Percentiles rank a stretch among this genome's conserved stretches.
Evolutionary conservation across 2,329 filamentous ascomycete genomes (phyloP).

Genomic region (Cytospora mali): DNA sequence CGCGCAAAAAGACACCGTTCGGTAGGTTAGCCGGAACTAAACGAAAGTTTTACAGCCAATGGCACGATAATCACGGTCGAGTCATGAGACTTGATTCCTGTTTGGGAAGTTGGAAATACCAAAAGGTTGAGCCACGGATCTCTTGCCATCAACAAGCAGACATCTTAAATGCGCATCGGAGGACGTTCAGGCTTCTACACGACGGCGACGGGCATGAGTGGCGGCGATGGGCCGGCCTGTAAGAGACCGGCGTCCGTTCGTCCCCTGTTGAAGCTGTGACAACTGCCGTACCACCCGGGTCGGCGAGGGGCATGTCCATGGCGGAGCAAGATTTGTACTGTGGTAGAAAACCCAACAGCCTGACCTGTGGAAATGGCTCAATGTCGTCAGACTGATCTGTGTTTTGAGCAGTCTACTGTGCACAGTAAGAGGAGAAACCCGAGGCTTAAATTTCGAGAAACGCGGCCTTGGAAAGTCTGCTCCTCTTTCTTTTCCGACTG

Average conservation of each 20-base stretch:
- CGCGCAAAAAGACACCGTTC: slow-evolving; percentile 4
- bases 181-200: not conserved
- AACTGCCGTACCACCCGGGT: too few relatives aligned
- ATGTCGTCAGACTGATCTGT: too few relatives aligned
- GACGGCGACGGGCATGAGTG: not conserved
- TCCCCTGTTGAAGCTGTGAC: too few relatives aligned
- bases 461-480: not conserved
- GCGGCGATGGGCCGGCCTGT: not conserved
- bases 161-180: not conserved
- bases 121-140: not conserved
- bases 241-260: not conserved
- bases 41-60: slow-evolving; percentile 5
- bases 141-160: not conserved
- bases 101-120: not conserved
- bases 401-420: not conserved
- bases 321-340: too few relatives aligned
- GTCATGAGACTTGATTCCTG: slow-evolving; percentile 10
- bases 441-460: too few relatives aligned
- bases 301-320: too few relatives aligned
- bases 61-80: slow-evolving; percentile 9
- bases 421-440: too few relatives aligned
- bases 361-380: too few relatives aligned
- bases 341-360: too few relatives aligned
- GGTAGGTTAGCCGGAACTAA: slow-evolving; percentile 15
- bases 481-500: not conserved